Evolutionary conservation across 768 basidiomycete genomes (phyloP).

Genomic region (Cyclocybe cylindracea): DNA sequence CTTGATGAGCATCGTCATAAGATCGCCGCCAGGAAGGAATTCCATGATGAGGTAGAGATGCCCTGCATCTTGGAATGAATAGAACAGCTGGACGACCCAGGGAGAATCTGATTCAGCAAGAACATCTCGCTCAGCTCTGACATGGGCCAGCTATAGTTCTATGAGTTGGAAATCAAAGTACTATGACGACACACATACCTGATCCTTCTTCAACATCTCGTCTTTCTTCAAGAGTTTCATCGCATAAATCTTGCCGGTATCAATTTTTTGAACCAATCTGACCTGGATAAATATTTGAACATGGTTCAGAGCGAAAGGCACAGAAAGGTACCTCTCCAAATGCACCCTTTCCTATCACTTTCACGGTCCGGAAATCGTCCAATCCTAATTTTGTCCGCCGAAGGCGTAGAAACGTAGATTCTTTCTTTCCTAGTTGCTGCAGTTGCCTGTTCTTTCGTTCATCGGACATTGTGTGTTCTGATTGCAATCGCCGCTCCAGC

Average conservation of each 20-base stretch:
- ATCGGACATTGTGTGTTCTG: conserved; percentile 70
- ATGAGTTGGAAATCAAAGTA: background rate
- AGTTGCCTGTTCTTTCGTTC: conserved; percentile 87
- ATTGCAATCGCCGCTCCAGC: conserved; percentile 77
- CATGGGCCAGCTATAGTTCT: conserved; percentile 81
- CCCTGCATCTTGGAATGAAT: conserved; percentile 95
- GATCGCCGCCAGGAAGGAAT: conserved; percentile 95
- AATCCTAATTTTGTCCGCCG: conserved; percentile 88
- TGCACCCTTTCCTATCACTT: conserved; percentile 98
- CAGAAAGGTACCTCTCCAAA: conserved; percentile 80
- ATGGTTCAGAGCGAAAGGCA: background rate
- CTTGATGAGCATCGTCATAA: conserved; percentile 99
- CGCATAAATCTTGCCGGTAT: conserved; percentile 98
- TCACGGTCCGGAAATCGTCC: conserved; percentile 93
- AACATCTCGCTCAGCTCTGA: conserved; percentile 96
- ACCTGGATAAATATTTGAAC: conserved; percentile 45
- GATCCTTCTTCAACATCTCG: conserved; percentile 99
- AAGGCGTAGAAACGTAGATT: conserved; percentile 85
- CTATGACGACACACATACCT: conserved; percentile 49
- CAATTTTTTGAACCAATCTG: conserved; percentile 92
- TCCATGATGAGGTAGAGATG: conserved; percentile 99
- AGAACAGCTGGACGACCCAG: conserved; percentile 97
- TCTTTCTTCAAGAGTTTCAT: conserved; percentile 98
- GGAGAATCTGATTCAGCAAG: conserved; percentile 92
- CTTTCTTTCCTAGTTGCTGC: conserved; percentile 81